These are phyloP conservation scores for Fraxinus nigra DNA, from an alignment of 305 asterid species.

Conservation along the genomic window DNA sequence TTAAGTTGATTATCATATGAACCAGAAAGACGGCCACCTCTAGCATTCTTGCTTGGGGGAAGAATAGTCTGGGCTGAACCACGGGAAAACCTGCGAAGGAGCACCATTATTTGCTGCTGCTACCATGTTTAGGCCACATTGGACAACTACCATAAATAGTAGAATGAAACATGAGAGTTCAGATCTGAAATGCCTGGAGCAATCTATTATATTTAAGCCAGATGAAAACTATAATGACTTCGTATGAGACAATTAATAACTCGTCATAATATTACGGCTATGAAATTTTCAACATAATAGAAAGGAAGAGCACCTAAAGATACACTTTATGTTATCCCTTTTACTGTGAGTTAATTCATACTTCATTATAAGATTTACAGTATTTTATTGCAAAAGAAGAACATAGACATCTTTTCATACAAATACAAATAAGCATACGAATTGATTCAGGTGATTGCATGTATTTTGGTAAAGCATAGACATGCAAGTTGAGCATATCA, in stretches of 20 bases:
- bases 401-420: background rate
- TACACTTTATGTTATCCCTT: conserved; percentile 3
- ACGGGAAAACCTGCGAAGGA: conserved; percentile 72
- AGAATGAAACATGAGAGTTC: conserved; percentile 3
- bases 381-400: background rate
- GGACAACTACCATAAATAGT: conserved; percentile 18
- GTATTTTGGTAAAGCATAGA: background rate
- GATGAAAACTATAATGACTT: background rate
- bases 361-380: background rate
- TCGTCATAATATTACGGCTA: background rate
- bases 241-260: background rate
- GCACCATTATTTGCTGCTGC: conserved; percentile 26
- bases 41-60: conserved; percentile 64
- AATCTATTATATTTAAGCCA: conserved; percentile 3
- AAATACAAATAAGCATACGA: background rate
- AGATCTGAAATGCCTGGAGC: conserved; percentile 10
- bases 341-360: background rate
- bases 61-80: conserved; percentile 81
- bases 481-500: background rate
- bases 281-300: background rate
- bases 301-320: background rate
- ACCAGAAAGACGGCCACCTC: conserved; percentile 81
- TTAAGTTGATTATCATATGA: conserved; percentile 73
- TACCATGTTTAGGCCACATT: conserved; percentile 19
- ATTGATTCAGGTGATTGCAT: background rate